phyloP scores from a whole-genome alignment of 768 basidiomycete genomes.

The Vishniacozyma victoriae region DNA sequence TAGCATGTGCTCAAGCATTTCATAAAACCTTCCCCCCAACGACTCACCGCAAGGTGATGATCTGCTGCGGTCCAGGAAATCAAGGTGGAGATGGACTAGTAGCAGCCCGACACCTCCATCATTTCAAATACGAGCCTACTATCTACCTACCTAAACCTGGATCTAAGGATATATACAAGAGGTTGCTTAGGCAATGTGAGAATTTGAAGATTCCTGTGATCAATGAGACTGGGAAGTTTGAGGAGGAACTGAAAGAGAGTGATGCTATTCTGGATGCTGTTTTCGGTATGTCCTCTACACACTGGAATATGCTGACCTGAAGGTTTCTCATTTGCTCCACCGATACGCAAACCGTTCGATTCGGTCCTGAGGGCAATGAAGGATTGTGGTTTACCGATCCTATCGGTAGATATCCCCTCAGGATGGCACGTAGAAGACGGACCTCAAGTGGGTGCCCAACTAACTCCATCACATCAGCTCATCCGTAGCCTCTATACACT shows the following conservation, averaged over 20 bases:
- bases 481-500: conserved; percentile 26
- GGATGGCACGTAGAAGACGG: conserved; percentile 94
- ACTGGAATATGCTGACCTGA: background rate
- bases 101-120: conserved; percentile 86
- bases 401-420: conserved; percentile 92
- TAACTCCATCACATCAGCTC: background rate
- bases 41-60: conserved; percentile 70
- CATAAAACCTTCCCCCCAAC: conserved; percentile 68
- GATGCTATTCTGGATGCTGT: conserved; percentile 92
- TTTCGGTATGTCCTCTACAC: conserved; percentile 55
- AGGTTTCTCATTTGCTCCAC: conserved; percentile 89
- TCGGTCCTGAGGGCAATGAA: conserved; percentile 62
- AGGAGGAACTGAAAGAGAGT: conserved; percentile 29
- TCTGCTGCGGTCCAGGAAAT: conserved; percentile 95
- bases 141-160: conserved; percentile 97
- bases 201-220: conserved; percentile 81
- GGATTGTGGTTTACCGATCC: conserved; percentile 65
- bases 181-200: conserved; percentile 75
- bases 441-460: conserved; percentile 2
- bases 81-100: conserved; percentile 89
- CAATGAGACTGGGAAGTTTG: conserved; percentile 51
- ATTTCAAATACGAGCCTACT: conserved; percentile 85
- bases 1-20: conserved; percentile 85
- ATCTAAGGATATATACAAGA: conserved; percentile 87
- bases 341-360: conserved; percentile 83